Conservation (phyloP, 2,329 filamentous ascomycete species). For the Aspergillus texensis region DNA sequence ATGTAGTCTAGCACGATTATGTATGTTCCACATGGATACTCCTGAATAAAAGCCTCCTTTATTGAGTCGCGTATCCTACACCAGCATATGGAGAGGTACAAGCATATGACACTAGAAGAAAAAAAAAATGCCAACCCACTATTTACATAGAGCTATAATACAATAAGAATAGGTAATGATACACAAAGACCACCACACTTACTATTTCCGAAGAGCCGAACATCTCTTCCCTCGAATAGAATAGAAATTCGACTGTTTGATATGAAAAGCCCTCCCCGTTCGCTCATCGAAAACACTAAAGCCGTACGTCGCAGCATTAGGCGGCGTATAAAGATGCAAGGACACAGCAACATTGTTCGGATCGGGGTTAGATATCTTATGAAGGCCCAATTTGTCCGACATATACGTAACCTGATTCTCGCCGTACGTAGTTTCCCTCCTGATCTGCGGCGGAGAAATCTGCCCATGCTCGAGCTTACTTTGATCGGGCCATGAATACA, state of each 20-base stretch:
- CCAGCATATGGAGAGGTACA: background rate
- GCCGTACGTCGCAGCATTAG: conserved; percentile 80
- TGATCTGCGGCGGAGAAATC: conserved; percentile 61
- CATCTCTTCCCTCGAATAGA: conserved; percentile 57
- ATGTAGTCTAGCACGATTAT: background rate
- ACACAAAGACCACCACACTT: background rate
- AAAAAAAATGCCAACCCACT: background rate
- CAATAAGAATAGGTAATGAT: background rate
- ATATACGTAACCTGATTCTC: conserved; percentile 84
- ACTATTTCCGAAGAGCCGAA: conserved; percentile 6
- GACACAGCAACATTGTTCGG: conserved; percentile 76
- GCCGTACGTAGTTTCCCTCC: conserved; percentile 67
- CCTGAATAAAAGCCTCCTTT: background rate
- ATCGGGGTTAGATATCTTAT: conserved; percentile 77
- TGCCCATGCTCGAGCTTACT: conserved; percentile 49
- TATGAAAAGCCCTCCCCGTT: conserved; percentile 73
- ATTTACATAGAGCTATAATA: background rate
- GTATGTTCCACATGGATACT: background rate
- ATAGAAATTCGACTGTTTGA: conserved; percentile 72
- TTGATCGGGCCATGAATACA: conserved; percentile 71
- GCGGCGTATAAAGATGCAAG: conserved; percentile 84
- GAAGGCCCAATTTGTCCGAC: conserved; percentile 82
- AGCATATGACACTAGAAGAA: background rate
- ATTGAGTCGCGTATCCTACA: background rate
- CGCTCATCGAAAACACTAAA: conserved; percentile 79